Conservation (phyloP, 1,284 basidiomycete genomes). For the Melanopsichium pennsylvanicum region DNA sequence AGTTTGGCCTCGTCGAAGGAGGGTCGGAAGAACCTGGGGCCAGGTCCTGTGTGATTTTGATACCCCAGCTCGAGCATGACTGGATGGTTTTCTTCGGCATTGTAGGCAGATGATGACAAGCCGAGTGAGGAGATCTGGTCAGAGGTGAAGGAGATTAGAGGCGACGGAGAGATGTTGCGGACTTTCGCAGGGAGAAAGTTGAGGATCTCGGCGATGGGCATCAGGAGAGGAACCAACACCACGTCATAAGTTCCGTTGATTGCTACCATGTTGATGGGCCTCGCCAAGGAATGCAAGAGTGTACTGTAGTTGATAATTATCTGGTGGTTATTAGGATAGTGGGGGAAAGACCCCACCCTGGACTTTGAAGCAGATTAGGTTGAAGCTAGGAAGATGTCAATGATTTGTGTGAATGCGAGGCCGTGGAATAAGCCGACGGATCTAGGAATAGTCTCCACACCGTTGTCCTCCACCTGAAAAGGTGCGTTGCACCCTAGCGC, state of each 20-base stretch:
- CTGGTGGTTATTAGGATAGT: neutral
- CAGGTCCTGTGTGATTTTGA: slow-evolving; percentile 40
- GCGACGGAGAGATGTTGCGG: slow-evolving; percentile 34
- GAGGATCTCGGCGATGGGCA: slow-evolving; percentile 37
- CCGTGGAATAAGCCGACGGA: no score
- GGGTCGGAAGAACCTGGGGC: slow-evolving; percentile 33
- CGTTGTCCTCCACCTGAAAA: no score
- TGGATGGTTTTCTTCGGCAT: slow-evolving; percentile 27
- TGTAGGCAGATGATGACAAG: slow-evolving; percentile 12
- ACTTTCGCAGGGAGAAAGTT: slow-evolving; percentile 42
- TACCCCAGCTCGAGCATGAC: slow-evolving; percentile 47
- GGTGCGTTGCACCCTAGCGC: no score
- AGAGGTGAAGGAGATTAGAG: slow-evolving; percentile 29
- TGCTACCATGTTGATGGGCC: slow-evolving; percentile 37
- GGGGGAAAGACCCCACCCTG: neutral
- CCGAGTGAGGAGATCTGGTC: slow-evolving; percentile 30
- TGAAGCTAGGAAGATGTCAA: no score
- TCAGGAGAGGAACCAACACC: slow-evolving; percentile 36
- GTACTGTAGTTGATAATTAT: neutral
- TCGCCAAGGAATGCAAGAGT: no score
- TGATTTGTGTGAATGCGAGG: no score
- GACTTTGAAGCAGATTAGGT: no score
- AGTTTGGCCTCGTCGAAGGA: slow-evolving; percentile 49
- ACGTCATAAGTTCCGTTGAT: slow-evolving; percentile 49
- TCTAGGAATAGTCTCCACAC: no score